Conservation (phyloP, 805 yeast genomes). For the Candida koratica region DNA sequence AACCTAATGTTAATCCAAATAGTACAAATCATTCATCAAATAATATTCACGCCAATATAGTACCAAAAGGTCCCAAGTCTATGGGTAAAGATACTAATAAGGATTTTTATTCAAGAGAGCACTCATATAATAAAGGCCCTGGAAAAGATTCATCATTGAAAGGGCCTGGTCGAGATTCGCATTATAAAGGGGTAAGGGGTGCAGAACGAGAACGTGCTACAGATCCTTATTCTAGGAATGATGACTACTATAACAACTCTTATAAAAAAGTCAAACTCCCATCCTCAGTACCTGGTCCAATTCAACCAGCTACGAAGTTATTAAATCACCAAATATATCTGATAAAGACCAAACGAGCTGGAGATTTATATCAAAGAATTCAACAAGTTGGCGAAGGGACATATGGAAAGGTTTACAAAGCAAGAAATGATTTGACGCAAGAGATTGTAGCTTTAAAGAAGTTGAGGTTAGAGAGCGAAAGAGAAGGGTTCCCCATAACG, state of each 20-base stretch:
- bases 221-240: neutral
- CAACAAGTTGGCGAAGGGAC: slow-evolving; percentile 99
- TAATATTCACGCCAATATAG: neutral
- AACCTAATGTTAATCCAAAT: neutral
- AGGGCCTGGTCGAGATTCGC: neutral
- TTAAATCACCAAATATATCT: slow-evolving; percentile 31
- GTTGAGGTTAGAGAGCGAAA: slow-evolving; percentile 76
- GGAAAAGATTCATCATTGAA: neutral
- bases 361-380: slow-evolving; percentile 59
- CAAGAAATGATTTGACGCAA: slow-evolving; percentile 63
- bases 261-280: slow-evolving; percentile 1
- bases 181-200: neutral
- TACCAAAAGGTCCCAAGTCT: slow-evolving; percentile 10
- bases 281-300: neutral
- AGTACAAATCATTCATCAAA: neutral
- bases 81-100: no score
- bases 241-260: neutral
- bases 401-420: slow-evolving; percentile 93
- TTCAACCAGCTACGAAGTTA: slow-evolving; percentile 16
- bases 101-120: no score
- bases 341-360: slow-evolving; percentile 23
- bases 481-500: slow-evolving; percentile 95
- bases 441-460: slow-evolving; percentile 82
- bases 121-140: neutral
- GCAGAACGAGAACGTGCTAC: no score